These are phyloP conservation scores for Populus deltoides DNA, from an alignment of 345 rosid species.

Conservation along the genomic window DNA sequence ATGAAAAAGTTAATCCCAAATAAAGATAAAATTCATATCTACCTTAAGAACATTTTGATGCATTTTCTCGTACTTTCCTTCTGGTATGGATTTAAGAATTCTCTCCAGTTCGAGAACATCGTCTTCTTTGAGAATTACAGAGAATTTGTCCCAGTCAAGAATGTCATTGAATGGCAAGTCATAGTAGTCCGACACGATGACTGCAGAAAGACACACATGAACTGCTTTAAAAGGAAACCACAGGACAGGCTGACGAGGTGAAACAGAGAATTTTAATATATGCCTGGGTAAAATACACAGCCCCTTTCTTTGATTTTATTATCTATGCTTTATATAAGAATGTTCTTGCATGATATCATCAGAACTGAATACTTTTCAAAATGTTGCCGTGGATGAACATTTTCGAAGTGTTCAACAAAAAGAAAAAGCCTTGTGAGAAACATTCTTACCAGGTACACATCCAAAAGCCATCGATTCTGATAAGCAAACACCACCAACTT, in stretches of 20 bases:
- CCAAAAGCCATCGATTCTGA: constrained; percentile 96
- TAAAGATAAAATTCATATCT: background rate
- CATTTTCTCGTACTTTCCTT: constrained; percentile 85
- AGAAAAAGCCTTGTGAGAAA: background rate
- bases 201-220: constrained; percentile 38
- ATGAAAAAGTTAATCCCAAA: background rate
- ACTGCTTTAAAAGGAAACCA: background rate
- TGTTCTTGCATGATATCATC: background rate
- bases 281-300: background rate
- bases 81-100: constrained; percentile 69
- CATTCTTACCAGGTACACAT: constrained; percentile 79
- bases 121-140: constrained; percentile 64
- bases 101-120: constrained; percentile 77
- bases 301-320: background rate
- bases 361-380: background rate
- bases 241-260: no score
- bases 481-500: constrained; percentile 95
- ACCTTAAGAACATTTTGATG: background rate
- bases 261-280: no score
- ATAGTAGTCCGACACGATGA: constrained; percentile 76
- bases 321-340: background rate
- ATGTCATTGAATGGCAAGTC: constrained; percentile 93
- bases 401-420: no score
- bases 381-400: no score
- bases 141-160: constrained; percentile 68